Conservation (phyloP, 2,329 filamentous ascomycete genomes). For the Hypoxylon sp. region DNA sequence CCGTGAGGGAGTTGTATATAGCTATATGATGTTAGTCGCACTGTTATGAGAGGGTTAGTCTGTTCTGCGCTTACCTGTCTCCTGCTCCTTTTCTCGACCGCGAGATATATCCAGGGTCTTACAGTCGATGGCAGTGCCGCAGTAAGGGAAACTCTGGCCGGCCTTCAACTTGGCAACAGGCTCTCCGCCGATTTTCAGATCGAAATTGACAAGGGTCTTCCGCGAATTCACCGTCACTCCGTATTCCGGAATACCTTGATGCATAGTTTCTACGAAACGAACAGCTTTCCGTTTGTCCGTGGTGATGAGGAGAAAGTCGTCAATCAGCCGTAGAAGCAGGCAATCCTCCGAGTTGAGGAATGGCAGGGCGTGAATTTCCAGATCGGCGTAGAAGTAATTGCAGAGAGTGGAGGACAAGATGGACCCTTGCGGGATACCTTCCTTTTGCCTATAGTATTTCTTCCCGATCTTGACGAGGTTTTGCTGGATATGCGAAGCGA, state of each 20-base stretch:
- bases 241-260: conserved; percentile 80
- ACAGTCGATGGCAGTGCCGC: conserved; percentile 82
- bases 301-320: conserved; percentile 93
- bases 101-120: conserved; percentile 80
- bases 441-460: conserved; percentile 86
- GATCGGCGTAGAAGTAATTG: conserved; percentile 94
- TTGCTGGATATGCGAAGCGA: conserved; percentile 82
- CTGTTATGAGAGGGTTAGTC: conserved; percentile 34
- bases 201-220: conserved; percentile 91
- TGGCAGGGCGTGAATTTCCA: conserved; percentile 76
- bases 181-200: conserved; percentile 67
- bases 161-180: conserved; percentile 62
- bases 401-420: conserved; percentile 88
- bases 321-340: conserved; percentile 84
- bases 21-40: conserved; percentile 52
- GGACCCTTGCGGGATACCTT: conserved; percentile 93
- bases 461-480: conserved; percentile 92
- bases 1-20: conserved; percentile 79
- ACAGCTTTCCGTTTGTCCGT: conserved; percentile 74
- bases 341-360: conserved; percentile 73
- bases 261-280: conserved; percentile 83
- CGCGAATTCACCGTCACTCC: conserved; percentile 80
- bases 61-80: conserved; percentile 62
- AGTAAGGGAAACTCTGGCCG: conserved; percentile 81
- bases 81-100: conserved; percentile 65